Conservation (phyloP, 2,329 filamentous ascomycete species). For the Chaetomium strumarium region DNA sequence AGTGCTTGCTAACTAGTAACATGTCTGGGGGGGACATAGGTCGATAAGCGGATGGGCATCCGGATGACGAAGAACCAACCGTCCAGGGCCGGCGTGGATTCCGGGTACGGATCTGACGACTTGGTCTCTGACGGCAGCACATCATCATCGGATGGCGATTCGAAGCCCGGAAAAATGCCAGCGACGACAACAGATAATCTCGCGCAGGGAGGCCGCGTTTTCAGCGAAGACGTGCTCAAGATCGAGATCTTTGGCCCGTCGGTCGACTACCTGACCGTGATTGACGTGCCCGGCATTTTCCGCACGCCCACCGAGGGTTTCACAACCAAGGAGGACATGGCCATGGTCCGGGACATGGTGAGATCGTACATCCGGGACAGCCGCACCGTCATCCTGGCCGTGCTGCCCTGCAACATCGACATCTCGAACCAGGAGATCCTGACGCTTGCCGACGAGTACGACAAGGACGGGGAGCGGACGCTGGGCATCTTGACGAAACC, state of each 20-base stretch:
- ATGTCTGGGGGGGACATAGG: no score
- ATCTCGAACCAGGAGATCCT: slow-evolving; percentile 38
- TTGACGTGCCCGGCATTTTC: slow-evolving; percentile 53
- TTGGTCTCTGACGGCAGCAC: slow-evolving; percentile 5
- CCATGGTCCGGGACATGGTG: slow-evolving; percentile 43
- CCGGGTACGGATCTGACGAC: slow-evolving; percentile 27
- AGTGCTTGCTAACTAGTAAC: neutral
- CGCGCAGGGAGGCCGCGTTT: slow-evolving; percentile 26
- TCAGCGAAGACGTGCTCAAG: slow-evolving; percentile 43
- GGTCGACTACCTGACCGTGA: slow-evolving; percentile 45
- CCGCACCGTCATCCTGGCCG: slow-evolving; percentile 46
- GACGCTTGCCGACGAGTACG: slow-evolving; percentile 35
- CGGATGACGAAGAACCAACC: slow-evolving; percentile 2
- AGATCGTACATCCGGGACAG: slow-evolving; percentile 40
- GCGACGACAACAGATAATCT: neutral
- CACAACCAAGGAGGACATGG: slow-evolving; percentile 42
- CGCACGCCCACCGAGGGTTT: slow-evolving; percentile 33
- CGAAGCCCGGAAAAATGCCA: neutral
- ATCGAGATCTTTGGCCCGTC: slow-evolving; percentile 42
- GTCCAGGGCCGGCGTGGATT: slow-evolving; percentile 18
- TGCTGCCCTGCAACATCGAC: slow-evolving; percentile 38
- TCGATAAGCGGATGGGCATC: slow-evolving; percentile 21
- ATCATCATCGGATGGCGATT: slow-evolving; percentile 31
- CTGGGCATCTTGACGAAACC: slow-evolving; percentile 54
- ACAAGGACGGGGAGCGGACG: slow-evolving; percentile 38